Conservation (phyloP, 345 rosid genomes). For the Murraya koenigii region DNA sequence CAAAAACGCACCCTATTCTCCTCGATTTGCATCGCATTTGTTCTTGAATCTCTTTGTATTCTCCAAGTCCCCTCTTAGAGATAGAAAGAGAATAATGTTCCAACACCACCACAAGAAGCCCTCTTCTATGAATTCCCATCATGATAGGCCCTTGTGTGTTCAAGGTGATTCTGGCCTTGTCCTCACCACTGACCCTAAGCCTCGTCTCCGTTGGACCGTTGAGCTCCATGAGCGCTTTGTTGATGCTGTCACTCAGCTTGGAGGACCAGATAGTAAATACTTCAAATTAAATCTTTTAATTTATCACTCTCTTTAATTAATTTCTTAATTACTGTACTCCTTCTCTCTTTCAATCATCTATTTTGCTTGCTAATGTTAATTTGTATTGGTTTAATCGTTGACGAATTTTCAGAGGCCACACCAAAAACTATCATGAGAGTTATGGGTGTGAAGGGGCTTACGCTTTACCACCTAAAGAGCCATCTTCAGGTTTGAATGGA, state of each 20-base stretch:
- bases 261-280: slow-evolving; percentile 89
- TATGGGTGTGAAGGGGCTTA: slow-evolving; percentile 99
- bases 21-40: slow-evolving; percentile 88
- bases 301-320: not conserved
- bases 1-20: slow-evolving; percentile 91
- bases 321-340: not conserved
- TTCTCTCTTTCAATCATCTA: not conserved
- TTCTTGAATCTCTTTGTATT: slow-evolving; percentile 60
- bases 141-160: slow-evolving; percentile 90
- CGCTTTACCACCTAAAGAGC: slow-evolving; percentile 99
- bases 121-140: slow-evolving; percentile 84
- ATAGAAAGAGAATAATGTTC: slow-evolving; percentile 76
- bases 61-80: slow-evolving; percentile 16
- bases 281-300: not conserved
- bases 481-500: slow-evolving; percentile 92
- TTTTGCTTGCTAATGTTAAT: not conserved
- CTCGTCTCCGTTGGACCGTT: slow-evolving; percentile 98
- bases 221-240: slow-evolving; percentile 99
- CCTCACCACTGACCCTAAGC: slow-evolving; percentile 99
- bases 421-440: slow-evolving; percentile 99
- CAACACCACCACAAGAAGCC: slow-evolving; percentile 80
- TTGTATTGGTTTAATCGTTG: too few relatives aligned
- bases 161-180: slow-evolving; percentile 99
- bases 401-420: slow-evolving; percentile 73
- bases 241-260: slow-evolving; percentile 97